Conservation (phyloP, 345 rosid genomes). For the Abelmoschus esculentus region DNA sequence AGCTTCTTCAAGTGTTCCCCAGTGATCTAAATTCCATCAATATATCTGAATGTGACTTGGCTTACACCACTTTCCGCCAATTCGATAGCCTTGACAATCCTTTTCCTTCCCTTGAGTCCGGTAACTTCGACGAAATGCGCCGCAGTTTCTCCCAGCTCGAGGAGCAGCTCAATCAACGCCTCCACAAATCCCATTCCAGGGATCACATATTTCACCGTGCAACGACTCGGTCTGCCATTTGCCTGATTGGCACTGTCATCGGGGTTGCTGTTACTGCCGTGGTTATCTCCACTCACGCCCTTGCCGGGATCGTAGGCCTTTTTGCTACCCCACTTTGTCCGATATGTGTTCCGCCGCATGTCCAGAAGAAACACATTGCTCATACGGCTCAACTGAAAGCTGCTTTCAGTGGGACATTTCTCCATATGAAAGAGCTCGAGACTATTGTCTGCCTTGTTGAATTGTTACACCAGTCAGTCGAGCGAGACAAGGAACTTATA, state of each 20-base stretch:
- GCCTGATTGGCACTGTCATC: slow-evolving; percentile 40
- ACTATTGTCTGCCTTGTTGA: slow-evolving; percentile 56
- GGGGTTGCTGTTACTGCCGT: slow-evolving; percentile 37
- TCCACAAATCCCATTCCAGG: slow-evolving; percentile 48
- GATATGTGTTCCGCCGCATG: slow-evolving; percentile 31
- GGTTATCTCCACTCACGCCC: slow-evolving; percentile 44
- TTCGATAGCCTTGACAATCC: slow-evolving; percentile 56
- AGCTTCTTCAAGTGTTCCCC: slow-evolving; percentile 49
- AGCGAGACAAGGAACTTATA: slow-evolving; percentile 41
- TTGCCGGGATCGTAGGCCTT: slow-evolving; percentile 36
- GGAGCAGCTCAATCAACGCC: slow-evolving; percentile 43
- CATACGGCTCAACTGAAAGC: slow-evolving; percentile 53
- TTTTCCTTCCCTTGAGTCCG: slow-evolving; percentile 43
- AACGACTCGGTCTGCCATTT: slow-evolving; percentile 41
- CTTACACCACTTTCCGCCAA: slow-evolving; percentile 36
- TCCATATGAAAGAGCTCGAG: slow-evolving; percentile 43
- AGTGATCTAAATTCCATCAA: slow-evolving; percentile 31
- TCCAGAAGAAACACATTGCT: slow-evolving; percentile 48
- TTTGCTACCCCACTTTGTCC: slow-evolving; percentile 42
- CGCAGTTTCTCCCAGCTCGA: slow-evolving; percentile 50
- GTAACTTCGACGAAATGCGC: slow-evolving; percentile 41
- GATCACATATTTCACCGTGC: slow-evolving; percentile 37
- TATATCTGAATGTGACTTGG: slow-evolving; percentile 38
- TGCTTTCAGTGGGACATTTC: slow-evolving; percentile 49
- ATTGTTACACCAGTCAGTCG: slow-evolving; percentile 38